These are phyloP conservation scores for Panicum miliaceum DNA, from an alignment of 176 grass and related monocot genomes.

Conservation along the genomic window DNA sequence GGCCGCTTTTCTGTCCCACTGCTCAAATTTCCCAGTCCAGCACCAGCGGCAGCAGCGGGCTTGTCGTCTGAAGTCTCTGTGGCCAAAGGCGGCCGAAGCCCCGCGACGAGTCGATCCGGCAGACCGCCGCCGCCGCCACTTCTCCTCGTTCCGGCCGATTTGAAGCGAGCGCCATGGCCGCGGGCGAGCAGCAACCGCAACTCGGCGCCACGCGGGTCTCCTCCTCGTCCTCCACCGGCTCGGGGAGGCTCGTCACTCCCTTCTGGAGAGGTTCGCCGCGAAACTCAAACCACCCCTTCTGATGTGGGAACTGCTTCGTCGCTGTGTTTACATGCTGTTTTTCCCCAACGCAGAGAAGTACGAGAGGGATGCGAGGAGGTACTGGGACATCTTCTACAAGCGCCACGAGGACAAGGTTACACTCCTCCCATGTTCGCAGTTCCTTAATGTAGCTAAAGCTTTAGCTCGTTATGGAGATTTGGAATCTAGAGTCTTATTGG, in stretches of 20 bases:
- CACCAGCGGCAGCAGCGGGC: too few relatives aligned
- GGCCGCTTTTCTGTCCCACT: too few relatives aligned
- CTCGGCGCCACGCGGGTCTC: constrained; percentile 50
- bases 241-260: constrained; percentile 79
- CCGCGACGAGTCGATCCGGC: too few relatives aligned
- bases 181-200: constrained; percentile 43
- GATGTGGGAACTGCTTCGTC: not conserved
- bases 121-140: not conserved
- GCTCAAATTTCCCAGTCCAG: too few relatives aligned
- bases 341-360: constrained; percentile 67
- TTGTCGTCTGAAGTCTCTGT: too few relatives aligned
- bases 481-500: not conserved
- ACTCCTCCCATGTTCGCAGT: not conserved
- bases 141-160: not conserved
- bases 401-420: constrained; percentile 86
- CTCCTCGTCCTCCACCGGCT: constrained; percentile 52
- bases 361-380: constrained; percentile 86
- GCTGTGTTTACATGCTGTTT: not conserved
- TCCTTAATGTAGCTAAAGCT: not conserved
- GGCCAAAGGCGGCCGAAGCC: too few relatives aligned
- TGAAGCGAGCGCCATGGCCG: constrained; percentile 41
- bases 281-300: not conserved
- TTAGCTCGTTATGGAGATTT: constrained; percentile 3
- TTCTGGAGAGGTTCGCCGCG: constrained; percentile 83
- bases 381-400: constrained; percentile 98